A percentile compares a stretch with the other conserved stretches of the same genome.
Conservation (phyloP, 179 eudicot species). For the Beta lomatogona region DNA sequence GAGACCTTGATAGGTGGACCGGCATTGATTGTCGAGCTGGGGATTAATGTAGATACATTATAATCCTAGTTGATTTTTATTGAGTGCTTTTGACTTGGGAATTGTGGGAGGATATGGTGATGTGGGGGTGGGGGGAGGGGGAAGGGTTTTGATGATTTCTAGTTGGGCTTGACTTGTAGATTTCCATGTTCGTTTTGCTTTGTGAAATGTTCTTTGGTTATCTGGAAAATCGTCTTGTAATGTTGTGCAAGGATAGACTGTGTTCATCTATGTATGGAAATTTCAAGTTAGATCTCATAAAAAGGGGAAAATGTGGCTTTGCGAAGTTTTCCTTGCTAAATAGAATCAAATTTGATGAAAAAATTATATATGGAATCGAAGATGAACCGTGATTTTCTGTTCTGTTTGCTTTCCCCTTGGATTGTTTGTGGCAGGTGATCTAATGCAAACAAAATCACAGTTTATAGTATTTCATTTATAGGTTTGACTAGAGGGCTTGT, state of each 20-base stretch:
- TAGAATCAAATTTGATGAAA: background rate
- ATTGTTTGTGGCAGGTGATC: background rate
- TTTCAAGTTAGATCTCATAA: background rate
- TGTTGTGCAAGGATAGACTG: background rate
- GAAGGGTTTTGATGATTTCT: background rate
- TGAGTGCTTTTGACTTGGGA: background rate
- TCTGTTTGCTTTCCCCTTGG: background rate
- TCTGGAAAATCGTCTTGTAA: background rate
- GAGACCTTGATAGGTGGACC: background rate
- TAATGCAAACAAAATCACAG: background rate
- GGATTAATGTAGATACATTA: background rate
- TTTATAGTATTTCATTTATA: background rate
- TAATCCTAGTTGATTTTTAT: background rate
- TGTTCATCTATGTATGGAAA: background rate
- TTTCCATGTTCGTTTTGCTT: background rate
- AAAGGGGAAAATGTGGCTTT: background rate
- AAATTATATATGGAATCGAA: background rate
- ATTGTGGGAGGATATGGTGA: too few relatives aligned
- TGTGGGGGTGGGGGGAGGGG: background rate
- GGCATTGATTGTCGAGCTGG: background rate
- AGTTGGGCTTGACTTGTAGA: background rate
- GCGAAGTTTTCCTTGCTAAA: too few relatives aligned
- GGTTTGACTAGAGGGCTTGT: background rate
- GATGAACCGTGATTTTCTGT: background rate
- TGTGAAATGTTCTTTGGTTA: too few relatives aligned